Conservation (phyloP, 78 protist species). For the Creolimax fragrantissima region DNA sequence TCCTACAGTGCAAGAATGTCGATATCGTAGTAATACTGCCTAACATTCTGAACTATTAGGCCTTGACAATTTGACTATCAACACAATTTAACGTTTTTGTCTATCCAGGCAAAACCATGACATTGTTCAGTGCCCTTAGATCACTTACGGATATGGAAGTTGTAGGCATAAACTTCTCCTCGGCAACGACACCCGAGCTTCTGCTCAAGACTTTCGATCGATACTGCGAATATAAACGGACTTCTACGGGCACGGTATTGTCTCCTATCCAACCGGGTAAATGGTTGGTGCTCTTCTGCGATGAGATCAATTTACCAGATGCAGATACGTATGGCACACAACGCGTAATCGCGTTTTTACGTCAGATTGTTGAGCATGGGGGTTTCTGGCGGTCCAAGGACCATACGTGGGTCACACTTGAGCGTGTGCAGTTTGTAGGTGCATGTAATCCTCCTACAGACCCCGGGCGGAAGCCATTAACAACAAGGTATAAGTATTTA, state of each 20-base stretch:
- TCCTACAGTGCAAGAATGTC: too few species aligned
- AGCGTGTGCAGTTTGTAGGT: slow-evolving; percentile 78
- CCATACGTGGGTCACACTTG: slow-evolving; percentile 65
- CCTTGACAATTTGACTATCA: neutral
- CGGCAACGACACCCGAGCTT: slow-evolving; percentile 76
- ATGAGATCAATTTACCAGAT: slow-evolving; percentile 92
- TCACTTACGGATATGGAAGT: slow-evolving; percentile 71
- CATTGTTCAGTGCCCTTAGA: slow-evolving; percentile 65
- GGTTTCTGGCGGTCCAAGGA: slow-evolving; percentile 84
- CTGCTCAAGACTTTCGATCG: slow-evolving; percentile 70
- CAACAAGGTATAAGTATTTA: too few species aligned
- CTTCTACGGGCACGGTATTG: slow-evolving; percentile 65
- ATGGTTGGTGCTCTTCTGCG: slow-evolving; percentile 91
- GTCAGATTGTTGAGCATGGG: slow-evolving; percentile 86
- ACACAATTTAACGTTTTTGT: neutral
- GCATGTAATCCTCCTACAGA: slow-evolving; percentile 99
- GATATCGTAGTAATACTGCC: too few species aligned
- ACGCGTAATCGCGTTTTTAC: slow-evolving; percentile 83
- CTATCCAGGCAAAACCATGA: slow-evolving; percentile 91
- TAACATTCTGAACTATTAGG: too few species aligned
- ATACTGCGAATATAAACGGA: slow-evolving; percentile 59
- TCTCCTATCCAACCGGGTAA: slow-evolving; percentile 52
- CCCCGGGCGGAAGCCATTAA: slow-evolving; percentile 90
- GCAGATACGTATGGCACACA: slow-evolving; percentile 94
- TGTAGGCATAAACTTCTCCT: slow-evolving; percentile 80